phyloP scores from a whole-genome alignment of 345 rosid species.

The Bretschneidera sinensis region DNA sequence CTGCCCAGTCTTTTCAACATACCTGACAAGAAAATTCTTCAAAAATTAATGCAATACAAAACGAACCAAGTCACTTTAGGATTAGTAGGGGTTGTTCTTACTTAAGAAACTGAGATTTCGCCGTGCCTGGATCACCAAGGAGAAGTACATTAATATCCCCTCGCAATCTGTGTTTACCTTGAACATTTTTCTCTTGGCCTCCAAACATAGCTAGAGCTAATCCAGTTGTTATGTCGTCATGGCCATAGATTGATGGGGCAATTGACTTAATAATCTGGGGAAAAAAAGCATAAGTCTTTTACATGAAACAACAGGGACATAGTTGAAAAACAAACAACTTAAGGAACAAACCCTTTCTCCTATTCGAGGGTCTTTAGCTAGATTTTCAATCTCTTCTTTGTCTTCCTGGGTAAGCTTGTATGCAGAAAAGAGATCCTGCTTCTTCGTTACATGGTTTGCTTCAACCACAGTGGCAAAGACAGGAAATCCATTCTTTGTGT shows the following conservation, averaged over 20 bases:
- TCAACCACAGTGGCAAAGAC: constrained; percentile 96
- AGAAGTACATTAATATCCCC: constrained; percentile 95
- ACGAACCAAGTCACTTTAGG: not conserved
- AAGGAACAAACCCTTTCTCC: constrained; percentile 72
- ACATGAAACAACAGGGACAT: constrained; percentile 1
- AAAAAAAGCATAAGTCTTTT: constrained; percentile 8
- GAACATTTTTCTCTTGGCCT: constrained; percentile 93
- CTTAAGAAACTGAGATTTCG: constrained; percentile 97
- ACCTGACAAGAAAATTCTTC: constrained; percentile 39
- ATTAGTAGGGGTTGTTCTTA: constrained; percentile 27
- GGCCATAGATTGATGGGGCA: constrained; percentile 97
- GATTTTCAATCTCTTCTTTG: constrained; percentile 80
- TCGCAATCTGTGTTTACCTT: constrained; percentile 86
- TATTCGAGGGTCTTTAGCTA: constrained; percentile 84
- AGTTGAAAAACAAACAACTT: not conserved
- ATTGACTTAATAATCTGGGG: constrained; percentile 87
- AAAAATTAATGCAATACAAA: constrained; percentile 5
- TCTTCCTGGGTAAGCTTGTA: constrained; percentile 97
- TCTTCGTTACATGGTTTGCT: constrained; percentile 87
- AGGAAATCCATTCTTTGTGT: constrained; percentile 97
- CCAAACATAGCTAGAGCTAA: constrained; percentile 96
- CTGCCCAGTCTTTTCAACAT: constrained; percentile 97
- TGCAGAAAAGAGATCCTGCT: constrained; percentile 94
- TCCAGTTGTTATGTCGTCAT: constrained; percentile 96
- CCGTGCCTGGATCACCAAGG: constrained; percentile 96